phyloP scores from a whole-genome alignment of 1,284 basidiomycete species.

The Sporisorium iseilematis-ciliati region DNA sequence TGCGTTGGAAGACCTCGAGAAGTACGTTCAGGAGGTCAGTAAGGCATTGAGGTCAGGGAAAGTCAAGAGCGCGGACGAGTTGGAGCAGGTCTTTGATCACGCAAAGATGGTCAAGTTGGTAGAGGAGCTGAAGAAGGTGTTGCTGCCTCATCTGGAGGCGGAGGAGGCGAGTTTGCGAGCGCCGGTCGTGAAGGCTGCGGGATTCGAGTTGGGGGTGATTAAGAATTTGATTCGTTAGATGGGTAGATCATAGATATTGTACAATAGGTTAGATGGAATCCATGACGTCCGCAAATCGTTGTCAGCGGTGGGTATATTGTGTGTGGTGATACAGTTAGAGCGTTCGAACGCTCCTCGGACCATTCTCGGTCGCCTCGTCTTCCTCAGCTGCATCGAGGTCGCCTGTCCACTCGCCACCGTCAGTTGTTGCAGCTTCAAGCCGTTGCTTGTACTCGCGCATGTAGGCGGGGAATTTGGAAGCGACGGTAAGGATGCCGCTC shows the following conservation, averaged over 20 bases:
- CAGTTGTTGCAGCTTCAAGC: not conserved
- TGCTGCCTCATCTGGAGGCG: slow-evolving; percentile 56
- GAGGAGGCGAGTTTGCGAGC: slow-evolving; percentile 55
- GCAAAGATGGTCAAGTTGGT: slow-evolving; percentile 28
- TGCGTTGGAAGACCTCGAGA: slow-evolving; percentile 31
- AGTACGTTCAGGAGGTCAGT: slow-evolving; percentile 22
- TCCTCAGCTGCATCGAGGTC: slow-evolving; percentile 27
- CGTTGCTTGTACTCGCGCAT: slow-evolving; percentile 27
- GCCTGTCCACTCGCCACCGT: slow-evolving; percentile 1
- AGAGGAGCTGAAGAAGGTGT: slow-evolving; percentile 22
- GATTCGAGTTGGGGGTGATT: slow-evolving; percentile 45
- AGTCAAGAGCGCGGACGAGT: slow-evolving; percentile 16
- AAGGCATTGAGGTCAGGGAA: slow-evolving; percentile 17
- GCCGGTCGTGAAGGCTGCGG: slow-evolving; percentile 42
- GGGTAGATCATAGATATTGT: not conserved
- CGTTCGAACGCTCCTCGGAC: slow-evolving; percentile 40
- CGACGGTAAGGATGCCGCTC: slow-evolving; percentile 27
- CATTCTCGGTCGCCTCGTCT: slow-evolving; percentile 17
- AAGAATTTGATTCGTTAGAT: slow-evolving; percentile 32
- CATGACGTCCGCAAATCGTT: too few species aligned
- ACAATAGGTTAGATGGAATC: not conserved
- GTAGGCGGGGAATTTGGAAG: slow-evolving; percentile 29
- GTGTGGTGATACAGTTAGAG: slow-evolving; percentile 16
- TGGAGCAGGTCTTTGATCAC: slow-evolving; percentile 42
- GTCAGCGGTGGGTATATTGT: not conserved